Evolutionary conservation across 768 basidiomycete genomes (phyloP).

Genomic region (Baorangia bicolor): DNA sequence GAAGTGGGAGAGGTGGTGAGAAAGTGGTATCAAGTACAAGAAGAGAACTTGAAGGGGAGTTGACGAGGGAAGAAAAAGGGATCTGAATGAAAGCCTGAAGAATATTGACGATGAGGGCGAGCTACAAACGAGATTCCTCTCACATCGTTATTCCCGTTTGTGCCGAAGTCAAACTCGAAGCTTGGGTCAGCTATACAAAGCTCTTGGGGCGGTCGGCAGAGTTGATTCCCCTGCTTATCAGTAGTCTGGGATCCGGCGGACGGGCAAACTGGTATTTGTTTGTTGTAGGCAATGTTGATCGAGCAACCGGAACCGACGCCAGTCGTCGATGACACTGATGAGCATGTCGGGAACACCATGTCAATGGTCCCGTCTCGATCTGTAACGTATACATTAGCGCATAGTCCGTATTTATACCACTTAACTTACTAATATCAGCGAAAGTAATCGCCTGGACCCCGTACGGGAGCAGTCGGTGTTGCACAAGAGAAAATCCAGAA

Average conservation of each 20-base stretch:
- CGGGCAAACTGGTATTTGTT: slow-evolving; percentile 81
- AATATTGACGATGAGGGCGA: not conserved
- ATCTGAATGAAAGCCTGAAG: slow-evolving; percentile 66
- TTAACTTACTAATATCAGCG: slow-evolving; percentile 76
- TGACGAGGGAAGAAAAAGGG: slow-evolving; percentile 60
- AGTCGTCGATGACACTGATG: slow-evolving; percentile 58
- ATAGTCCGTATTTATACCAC: not conserved
- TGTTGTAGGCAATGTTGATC: slow-evolving; percentile 92
- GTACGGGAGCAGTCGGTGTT: slow-evolving; percentile 64
- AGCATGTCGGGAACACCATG: slow-evolving; percentile 87
- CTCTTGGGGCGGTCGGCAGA: slow-evolving; percentile 75
- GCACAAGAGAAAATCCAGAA: slow-evolving; percentile 68
- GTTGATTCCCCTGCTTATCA: slow-evolving; percentile 46
- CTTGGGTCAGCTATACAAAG: slow-evolving; percentile 79
- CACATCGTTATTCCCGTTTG: slow-evolving; percentile 51
- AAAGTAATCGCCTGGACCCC: slow-evolving; percentile 82
- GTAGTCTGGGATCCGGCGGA: slow-evolving; percentile 49
- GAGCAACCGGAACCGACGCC: slow-evolving; percentile 77
- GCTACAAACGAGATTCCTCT: slow-evolving; percentile 15
- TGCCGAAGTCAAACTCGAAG: slow-evolving; percentile 73
- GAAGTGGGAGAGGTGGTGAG: slow-evolving; percentile 66
- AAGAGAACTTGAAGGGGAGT: slow-evolving; percentile 48
- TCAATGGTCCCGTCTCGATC: slow-evolving; percentile 98
- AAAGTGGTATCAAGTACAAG: slow-evolving; percentile 69
- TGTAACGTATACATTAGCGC: slow-evolving; percentile 26